Conservation (phyloP, 2,329 filamentous ascomycete species). For the Sporothrix luriei region DNA sequence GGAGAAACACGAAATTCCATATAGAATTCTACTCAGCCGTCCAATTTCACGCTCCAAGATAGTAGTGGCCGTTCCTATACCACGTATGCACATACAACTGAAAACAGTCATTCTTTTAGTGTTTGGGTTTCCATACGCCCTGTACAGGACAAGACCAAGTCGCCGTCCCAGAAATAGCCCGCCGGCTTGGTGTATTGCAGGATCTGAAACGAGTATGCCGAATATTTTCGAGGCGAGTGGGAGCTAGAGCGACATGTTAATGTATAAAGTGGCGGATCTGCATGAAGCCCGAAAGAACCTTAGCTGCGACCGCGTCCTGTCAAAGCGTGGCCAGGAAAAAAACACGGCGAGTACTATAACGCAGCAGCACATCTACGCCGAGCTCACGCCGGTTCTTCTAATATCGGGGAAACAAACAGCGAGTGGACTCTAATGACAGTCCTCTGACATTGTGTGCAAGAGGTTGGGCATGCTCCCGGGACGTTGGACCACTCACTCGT, state of each 20-base stretch:
- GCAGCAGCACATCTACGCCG: constrained; percentile 86
- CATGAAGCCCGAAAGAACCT: constrained; percentile 53
- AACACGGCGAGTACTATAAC: constrained; percentile 92
- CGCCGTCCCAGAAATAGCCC: constrained; percentile 57
- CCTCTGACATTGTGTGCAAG: constrained; percentile 63
- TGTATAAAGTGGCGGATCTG: constrained; percentile 62
- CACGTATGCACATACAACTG: not conserved
- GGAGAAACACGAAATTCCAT: not conserved
- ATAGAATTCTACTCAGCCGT: not conserved
- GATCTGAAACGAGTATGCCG: constrained; percentile 71
- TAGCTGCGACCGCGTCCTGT: constrained; percentile 45
- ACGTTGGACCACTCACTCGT: constrained; percentile 51
- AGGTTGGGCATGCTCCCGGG: constrained; percentile 56
- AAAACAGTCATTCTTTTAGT: too few species aligned
- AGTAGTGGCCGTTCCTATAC: not conserved
- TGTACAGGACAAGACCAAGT: constrained; percentile 45
- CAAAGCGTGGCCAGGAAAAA: constrained; percentile 70
- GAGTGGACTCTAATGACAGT: constrained; percentile 61
- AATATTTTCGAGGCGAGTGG: constrained; percentile 83
- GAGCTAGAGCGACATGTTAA: constrained; percentile 72
- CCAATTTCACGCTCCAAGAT: not conserved
- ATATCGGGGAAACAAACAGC: constrained; percentile 58
- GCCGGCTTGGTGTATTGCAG: constrained; percentile 66
- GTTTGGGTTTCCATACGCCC: constrained; percentile 50
- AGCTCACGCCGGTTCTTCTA: constrained; percentile 76